Evolutionary conservation across 345 rosid species (phyloP).

Genomic region (Toxicodendron radicans): DNA sequence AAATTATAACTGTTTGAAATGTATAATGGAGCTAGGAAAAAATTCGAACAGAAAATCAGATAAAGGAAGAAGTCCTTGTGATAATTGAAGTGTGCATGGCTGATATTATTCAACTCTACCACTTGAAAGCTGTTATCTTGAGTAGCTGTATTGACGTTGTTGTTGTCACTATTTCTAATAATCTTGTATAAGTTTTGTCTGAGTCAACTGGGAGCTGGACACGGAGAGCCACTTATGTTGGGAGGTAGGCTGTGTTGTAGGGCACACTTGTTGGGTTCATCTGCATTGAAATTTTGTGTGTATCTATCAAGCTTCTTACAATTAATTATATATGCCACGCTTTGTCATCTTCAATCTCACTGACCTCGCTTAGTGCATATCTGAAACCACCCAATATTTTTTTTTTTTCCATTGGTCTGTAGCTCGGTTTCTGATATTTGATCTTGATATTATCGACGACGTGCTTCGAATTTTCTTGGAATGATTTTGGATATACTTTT

Average conservation of each 20-base stretch:
- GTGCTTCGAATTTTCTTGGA: too few species aligned
- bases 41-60: not conserved
- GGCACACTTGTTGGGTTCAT: slow-evolving; percentile 11
- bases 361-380: not conserved
- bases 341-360: not conserved
- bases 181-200: not conserved
- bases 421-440: not conserved
- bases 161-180: not conserved
- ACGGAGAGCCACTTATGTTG: slow-evolving; percentile 24
- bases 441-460: not conserved
- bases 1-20: not conserved
- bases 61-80: not conserved
- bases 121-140: not conserved
- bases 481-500: too few species aligned
- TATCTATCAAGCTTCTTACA: too few species aligned
- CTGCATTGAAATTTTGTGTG: too few species aligned
- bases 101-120: not conserved
- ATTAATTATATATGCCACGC: too few species aligned
- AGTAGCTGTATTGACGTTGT: slow-evolving; percentile 3
- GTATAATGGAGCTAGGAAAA: not conserved
- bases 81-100: slow-evolving; percentile 1
- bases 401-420: not conserved
- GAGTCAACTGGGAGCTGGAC: slow-evolving; percentile 2
- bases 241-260: slow-evolving; percentile 24
- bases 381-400: not conserved